Evolutionary conservation across 495 filamentous ascomycete genomes (phyloP), one percentile per base, ranked within the genome.

Genomic region (Neurospora intermedia): DNA sequence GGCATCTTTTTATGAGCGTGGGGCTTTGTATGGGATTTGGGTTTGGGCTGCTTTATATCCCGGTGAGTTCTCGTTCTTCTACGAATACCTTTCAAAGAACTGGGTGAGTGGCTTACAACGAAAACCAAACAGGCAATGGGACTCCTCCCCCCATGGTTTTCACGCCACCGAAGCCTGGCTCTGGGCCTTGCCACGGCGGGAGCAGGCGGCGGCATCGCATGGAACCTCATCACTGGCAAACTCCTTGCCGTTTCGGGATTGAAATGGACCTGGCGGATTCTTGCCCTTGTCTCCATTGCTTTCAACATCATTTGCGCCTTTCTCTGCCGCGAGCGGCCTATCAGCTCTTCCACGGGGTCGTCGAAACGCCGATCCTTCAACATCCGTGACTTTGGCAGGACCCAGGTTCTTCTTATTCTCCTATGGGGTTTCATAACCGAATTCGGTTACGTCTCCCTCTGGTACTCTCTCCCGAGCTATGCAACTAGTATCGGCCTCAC

Each of bases 81-180:
- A 43, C 15, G 6, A 2, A 20, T 11, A 11, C 0, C 42, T 45
- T 0, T 18, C 6, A 11, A 54, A 23, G 3, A 11, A 20, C 1
- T 13, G 4, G 4, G 20, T 23, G 4, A 3, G 20, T 11, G n/a
- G 9, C 20, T 54, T 11, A 59, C 48, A 20, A 31, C 23, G n/a
- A 10, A 62, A 35, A 35, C 35, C 23, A 18, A 2, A 35, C 15
- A 75, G 73, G 39, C 85, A 59, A 87, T 91, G 13, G 86, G 87
- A 13, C 87, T 92, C 69, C 83, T 89, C 0, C 87, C 90, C 2
- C 91, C 93, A 73, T 93, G 92, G 92, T 94, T 94, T 78, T 82
- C 82, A 35, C 86, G 83, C 8, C 84, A 84, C 16, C 83, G 91
- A 2, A 87, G 87, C 70, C 83, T 93, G 35, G 91, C 91, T 9